phyloP scores from a whole-genome alignment of 2,329 filamentous ascomycete genomes.

The Epicoccum sorghinum region DNA sequence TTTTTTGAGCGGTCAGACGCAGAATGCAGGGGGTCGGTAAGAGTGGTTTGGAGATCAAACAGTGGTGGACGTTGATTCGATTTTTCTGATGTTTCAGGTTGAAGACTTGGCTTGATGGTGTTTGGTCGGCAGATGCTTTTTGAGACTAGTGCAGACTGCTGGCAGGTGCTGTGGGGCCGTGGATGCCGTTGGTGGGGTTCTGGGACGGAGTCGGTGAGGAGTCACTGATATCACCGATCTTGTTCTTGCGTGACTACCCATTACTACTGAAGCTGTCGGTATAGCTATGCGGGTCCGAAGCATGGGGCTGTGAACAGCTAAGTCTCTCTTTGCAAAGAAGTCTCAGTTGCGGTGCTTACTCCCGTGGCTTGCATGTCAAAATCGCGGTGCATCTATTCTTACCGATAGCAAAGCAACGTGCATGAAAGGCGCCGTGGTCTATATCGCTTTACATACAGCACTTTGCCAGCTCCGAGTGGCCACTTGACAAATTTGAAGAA shows the following conservation, averaged over 20 bases:
- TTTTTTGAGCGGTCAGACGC: slow-evolving; percentile 5
- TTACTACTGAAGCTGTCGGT: too few species aligned
- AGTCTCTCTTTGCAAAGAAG: neutral
- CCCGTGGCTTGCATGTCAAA: neutral
- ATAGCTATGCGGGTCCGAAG: too few species aligned
- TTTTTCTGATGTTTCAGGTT: slow-evolving; percentile 17
- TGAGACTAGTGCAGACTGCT: slow-evolving; percentile 2
- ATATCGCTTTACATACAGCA: neutral
- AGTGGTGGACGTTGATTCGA: slow-evolving; percentile 9
- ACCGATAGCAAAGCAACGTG: slow-evolving; percentile 2
- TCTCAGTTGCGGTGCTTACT: neutral
- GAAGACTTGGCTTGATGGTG: slow-evolving; percentile 9
- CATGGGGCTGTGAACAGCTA: neutral
- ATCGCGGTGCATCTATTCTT: neutral
- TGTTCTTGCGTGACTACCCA: too few species aligned
- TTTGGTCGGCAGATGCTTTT: neutral
- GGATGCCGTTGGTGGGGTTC: slow-evolving; percentile 2
- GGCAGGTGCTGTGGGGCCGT: slow-evolving; percentile 1
- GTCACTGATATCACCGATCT: slow-evolving; percentile 8
- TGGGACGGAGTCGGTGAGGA: slow-evolving; percentile 5
- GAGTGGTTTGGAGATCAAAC: slow-evolving; percentile 16
- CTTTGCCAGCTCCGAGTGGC: too few species aligned
- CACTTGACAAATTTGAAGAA: too few species aligned
- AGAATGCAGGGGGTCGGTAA: slow-evolving; percentile 13
- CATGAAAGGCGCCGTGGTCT: slow-evolving; percentile 1